These are phyloP conservation scores for Spizellomyces sp. DNA, from an alignment of 192 early-diverging fungal species.

Conservation along the genomic window DNA sequence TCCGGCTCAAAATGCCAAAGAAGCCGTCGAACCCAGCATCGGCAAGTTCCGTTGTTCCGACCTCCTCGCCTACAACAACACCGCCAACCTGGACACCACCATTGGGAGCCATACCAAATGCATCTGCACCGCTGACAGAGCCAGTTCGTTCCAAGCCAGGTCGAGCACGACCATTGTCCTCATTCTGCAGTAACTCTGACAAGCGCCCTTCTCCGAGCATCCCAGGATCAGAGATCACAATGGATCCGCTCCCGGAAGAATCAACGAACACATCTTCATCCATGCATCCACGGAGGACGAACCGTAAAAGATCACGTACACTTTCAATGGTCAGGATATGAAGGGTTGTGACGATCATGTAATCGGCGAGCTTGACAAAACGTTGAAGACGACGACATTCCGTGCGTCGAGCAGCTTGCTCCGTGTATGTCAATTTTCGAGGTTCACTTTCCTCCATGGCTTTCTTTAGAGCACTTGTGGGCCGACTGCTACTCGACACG, in stretches of 20 bases:
- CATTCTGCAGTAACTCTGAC: constrained; percentile 27
- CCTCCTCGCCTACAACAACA: constrained; percentile 51
- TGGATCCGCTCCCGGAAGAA: constrained; percentile 29
- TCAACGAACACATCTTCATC: constrained; percentile 58
- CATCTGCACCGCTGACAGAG: constrained; percentile 7
- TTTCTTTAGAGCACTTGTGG: constrained; percentile 11
- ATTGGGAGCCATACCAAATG: constrained; percentile 13
- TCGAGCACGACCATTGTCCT: constrained; percentile 7
- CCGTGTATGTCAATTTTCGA: constrained; percentile 53
- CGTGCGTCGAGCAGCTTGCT: constrained; percentile 58
- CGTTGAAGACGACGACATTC: constrained; percentile 57
- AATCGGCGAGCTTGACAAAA: constrained; percentile 63
- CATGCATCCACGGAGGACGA: constrained; percentile 47
- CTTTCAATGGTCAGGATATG: constrained; percentile 52
- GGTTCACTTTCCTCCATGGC: constrained; percentile 16
- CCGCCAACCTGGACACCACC: constrained; percentile 57
- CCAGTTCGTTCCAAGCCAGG: constrained; percentile 11
- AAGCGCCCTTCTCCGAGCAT: constrained; percentile 27
- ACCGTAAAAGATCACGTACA: constrained; percentile 44
- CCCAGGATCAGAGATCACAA: constrained; percentile 17
- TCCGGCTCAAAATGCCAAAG: constrained; percentile 41
- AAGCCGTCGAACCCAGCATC: constrained; percentile 57
- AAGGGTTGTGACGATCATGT: constrained; percentile 56
- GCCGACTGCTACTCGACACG: not conserved
- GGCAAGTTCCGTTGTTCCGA: constrained; percentile 45